phyloP scores from a whole-genome alignment of 202 grass and related monocot species.

The Carex arenaria region DNA sequence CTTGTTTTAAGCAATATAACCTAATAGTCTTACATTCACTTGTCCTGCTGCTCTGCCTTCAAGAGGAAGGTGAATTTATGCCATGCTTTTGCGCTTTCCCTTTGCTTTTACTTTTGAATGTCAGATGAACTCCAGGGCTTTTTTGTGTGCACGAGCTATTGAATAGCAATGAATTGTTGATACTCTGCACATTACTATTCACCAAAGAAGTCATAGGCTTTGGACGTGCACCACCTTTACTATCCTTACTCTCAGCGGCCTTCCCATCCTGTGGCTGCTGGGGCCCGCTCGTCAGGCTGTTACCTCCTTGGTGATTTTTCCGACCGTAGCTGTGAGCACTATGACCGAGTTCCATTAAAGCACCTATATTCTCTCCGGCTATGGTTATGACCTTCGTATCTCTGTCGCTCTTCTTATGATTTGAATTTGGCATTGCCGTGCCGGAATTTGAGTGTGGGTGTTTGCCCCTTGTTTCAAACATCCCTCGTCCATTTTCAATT shows the following conservation, averaged over 20 bases:
- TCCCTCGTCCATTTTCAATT: slow-evolving; percentile 10
- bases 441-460: background rate
- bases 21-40: background rate
- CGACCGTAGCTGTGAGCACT: background rate
- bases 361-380: slow-evolving; percentile 37
- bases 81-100: background rate
- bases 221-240: background rate
- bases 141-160: slow-evolving; percentile 14
- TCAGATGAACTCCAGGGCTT: slow-evolving; percentile 37
- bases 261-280: background rate
- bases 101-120: slow-evolving; percentile 8
- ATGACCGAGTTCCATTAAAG: slow-evolving; percentile 31
- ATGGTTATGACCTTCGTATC: slow-evolving; percentile 30
- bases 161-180: slow-evolving; percentile 41
- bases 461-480: background rate
- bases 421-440: background rate
- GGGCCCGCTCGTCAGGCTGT: background rate
- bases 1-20: background rate
- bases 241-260: background rate
- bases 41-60: background rate
- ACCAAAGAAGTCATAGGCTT: slow-evolving; percentile 31
- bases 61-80: background rate
- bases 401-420: slow-evolving; percentile 22
- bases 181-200: slow-evolving; percentile 44
- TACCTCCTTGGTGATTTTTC: slow-evolving; percentile 5